These are phyloP conservation scores for Aspergillus egyptiacus DNA, from an alignment of 495 filamentous ascomycete species.

Conservation along the genomic window DNA sequence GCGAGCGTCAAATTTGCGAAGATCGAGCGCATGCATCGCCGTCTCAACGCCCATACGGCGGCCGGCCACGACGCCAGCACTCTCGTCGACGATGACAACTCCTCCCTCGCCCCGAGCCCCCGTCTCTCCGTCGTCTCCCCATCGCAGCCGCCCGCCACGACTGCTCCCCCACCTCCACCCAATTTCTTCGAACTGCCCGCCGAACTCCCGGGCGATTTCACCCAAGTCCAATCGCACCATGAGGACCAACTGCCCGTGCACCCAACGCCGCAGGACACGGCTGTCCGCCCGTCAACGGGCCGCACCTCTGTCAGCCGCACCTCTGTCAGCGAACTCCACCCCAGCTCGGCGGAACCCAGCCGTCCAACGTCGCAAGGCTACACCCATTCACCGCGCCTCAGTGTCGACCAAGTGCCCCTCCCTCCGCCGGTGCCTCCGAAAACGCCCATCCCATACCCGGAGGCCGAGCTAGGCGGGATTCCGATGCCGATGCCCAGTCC, in stretches of 20 bases:
- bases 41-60: conserved; percentile 35
- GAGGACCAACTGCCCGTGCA: conserved; percentile 31
- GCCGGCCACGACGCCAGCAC: conserved; percentile 21
- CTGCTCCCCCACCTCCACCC: conserved; percentile 38
- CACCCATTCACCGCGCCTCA: conserved; percentile 36
- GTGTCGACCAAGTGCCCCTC: conserved; percentile 35
- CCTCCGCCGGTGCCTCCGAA: conserved; percentile 82
- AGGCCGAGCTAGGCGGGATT: conserved; percentile 25
- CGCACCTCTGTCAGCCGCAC: conserved; percentile 37
- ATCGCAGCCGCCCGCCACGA: not conserved
- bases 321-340: conserved; percentile 31
- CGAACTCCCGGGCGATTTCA: conserved; percentile 39
- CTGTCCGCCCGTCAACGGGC: conserved; percentile 19
- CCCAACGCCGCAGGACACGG: conserved; percentile 32
- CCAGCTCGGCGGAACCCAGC: conserved; percentile 30
- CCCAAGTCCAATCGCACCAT: conserved; percentile 22
- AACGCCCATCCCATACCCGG: conserved; percentile 57
- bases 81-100: conserved; percentile 10
- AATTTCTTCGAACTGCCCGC: conserved; percentile 61
- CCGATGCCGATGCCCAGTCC: conserved; percentile 25
- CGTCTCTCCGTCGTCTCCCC: conserved; percentile 19
- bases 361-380: conserved; percentile 36
- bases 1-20: conserved; percentile 78
- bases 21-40: conserved; percentile 64
- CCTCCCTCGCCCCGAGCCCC: conserved; percentile 16